A percentile compares a stretch with the other conserved stretches of the same genome.
These are phyloP conservation scores for Aspergillus baeticus DNA, from an alignment of 495 filamentous ascomycete genomes.

Conservation along the genomic window DNA sequence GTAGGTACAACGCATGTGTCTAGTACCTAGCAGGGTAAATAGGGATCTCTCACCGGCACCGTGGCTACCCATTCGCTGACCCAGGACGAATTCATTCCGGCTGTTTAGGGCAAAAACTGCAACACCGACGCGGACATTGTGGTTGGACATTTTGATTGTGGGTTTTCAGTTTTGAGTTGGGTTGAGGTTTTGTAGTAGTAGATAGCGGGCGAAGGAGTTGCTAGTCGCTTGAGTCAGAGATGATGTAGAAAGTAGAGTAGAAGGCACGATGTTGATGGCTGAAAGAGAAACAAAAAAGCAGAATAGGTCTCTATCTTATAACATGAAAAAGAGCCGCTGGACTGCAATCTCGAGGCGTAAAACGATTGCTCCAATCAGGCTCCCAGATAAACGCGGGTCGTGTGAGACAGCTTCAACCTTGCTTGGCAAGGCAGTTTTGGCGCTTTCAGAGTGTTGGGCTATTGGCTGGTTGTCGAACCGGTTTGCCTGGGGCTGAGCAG, in stretches of 20 bases:
- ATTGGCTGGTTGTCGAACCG: background rate
- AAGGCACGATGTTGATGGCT: no score
- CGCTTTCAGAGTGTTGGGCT: background rate
- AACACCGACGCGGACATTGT: slow-evolving; percentile 30
- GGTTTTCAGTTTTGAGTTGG: background rate
- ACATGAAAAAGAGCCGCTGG: no score
- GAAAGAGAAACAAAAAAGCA: no score
- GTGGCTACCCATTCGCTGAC: slow-evolving; percentile 35
- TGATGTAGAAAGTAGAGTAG: no score
- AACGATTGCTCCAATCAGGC: no score
- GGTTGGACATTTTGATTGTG: slow-evolving; percentile 19
- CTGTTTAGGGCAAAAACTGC: slow-evolving; percentile 31
- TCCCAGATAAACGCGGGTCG: no score
- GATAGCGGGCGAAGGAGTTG: no score
- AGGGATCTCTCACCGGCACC: slow-evolving; percentile 30
- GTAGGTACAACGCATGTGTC: background rate
- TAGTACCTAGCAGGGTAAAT: background rate
- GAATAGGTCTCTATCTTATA: no score
- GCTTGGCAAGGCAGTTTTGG: background rate
- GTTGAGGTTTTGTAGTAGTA: no score
- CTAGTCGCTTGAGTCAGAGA: no score
- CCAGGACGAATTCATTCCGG: slow-evolving; percentile 32
- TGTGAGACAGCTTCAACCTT: no score
- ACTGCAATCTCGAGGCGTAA: no score
- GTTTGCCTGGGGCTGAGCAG: background rate